These are phyloP conservation scores for Didymella sp. DNA, from an alignment of 2,329 filamentous ascomycete genomes.

Conservation along the genomic window DNA sequence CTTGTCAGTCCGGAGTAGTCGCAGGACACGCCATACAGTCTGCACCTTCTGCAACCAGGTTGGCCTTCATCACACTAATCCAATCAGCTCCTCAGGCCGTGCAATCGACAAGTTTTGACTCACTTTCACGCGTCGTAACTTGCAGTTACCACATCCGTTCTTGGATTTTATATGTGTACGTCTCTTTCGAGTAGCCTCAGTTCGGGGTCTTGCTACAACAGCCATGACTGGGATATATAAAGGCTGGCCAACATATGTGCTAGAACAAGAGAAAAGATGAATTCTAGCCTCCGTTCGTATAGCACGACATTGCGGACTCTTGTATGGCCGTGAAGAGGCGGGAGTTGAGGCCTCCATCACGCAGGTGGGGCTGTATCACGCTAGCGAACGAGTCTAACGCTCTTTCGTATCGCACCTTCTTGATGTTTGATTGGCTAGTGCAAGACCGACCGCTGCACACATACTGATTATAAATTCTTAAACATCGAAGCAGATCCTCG, in stretches of 20 bases:
- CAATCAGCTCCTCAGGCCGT: conserved; percentile 1
- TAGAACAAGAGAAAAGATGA: not conserved
- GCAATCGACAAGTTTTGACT: conserved; percentile 12
- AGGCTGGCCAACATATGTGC: not conserved
- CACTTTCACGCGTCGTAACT: conserved; percentile 62
- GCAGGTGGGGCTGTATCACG: too few relatives aligned
- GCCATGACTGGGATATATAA: conserved; percentile 16
- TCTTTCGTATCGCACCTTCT: too few relatives aligned
- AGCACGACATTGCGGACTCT: too few relatives aligned
- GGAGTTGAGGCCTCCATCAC: too few relatives aligned
- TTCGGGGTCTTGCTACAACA: conserved; percentile 18
- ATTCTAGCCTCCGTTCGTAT: conserved; percentile 5
- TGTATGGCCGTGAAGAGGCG: too few relatives aligned
- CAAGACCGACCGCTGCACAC: too few relatives aligned
- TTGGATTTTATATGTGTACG: conserved; percentile 61
- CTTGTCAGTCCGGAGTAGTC: conserved; percentile 51
- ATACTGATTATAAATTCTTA: too few relatives aligned
- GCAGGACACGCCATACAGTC: conserved; percentile 57
- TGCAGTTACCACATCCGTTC: conserved; percentile 64
- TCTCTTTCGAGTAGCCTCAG: conserved; percentile 28
- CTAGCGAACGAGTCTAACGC: too few relatives aligned
- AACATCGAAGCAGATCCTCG: too few relatives aligned
- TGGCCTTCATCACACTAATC: conserved; percentile 62
- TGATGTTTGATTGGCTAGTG: too few relatives aligned
- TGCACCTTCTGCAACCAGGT: conserved; percentile 59